A percentile compares a stretch with the other conserved stretches of the same genome.
These are phyloP conservation scores for Aspergillus sp. DNA, from an alignment of 2,329 filamentous ascomycete species.

Conservation along the genomic window DNA sequence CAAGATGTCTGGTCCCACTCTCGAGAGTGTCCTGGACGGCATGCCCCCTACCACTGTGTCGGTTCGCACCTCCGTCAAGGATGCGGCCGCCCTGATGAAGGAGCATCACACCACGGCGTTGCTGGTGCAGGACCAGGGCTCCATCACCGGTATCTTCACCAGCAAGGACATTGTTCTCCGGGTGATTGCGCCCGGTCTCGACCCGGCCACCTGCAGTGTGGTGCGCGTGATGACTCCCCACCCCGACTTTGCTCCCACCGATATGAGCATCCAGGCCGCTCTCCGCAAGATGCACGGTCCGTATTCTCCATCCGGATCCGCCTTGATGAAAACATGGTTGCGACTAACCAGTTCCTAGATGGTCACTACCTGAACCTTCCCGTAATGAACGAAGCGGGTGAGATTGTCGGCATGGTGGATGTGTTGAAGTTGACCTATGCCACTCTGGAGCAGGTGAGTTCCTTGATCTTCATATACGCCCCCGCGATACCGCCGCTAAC, in stretches of 20 bases:
- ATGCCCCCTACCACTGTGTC: conserved; percentile 91
- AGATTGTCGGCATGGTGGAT: conserved; percentile 99
- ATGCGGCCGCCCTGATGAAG: conserved; percentile 94
- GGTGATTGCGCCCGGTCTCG: conserved; percentile 93
- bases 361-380: conserved; percentile 97
- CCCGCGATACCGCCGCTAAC: conserved; percentile 1
- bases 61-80: conserved; percentile 92
- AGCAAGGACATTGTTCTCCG: conserved; percentile 98
- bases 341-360: conserved; percentile 53
- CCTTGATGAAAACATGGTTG: neutral
- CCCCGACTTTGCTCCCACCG: conserved; percentile 95
- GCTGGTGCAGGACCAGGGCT: conserved; percentile 91
- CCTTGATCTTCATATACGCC: neutral
- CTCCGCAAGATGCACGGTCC: conserved; percentile 98
- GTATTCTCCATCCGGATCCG: conserved; percentile 30
- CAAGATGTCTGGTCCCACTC: conserved; percentile 97
- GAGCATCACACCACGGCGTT: conserved; percentile 98
- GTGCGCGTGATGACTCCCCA: conserved; percentile 99
- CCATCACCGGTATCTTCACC: conserved; percentile 98
- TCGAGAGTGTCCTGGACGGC: conserved; percentile 91
- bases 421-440: conserved; percentile 98
- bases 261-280: conserved; percentile 98
- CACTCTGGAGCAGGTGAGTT: conserved; percentile 82
- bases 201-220: conserved; percentile 92
- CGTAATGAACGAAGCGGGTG: conserved; percentile 94